Evolutionary conservation across 768 basidiomycete species (phyloP).

Genomic region (Xerocomellus amylosporus): DNA sequence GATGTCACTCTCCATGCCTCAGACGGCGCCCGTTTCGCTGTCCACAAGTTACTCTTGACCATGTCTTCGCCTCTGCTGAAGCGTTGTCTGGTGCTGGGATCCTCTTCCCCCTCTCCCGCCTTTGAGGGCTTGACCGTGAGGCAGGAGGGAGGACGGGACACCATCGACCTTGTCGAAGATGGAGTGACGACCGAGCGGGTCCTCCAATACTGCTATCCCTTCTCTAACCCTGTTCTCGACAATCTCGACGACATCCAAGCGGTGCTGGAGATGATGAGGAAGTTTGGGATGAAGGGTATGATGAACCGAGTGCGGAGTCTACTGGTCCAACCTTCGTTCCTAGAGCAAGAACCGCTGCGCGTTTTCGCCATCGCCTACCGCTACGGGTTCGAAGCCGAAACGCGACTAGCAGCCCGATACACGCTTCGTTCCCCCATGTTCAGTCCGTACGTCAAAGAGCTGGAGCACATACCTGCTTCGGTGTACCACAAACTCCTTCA

Average conservation of each 20-base stretch:
- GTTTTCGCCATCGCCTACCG: constrained; percentile 41
- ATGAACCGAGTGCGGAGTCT: constrained; percentile 29
- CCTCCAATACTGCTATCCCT: constrained; percentile 39
- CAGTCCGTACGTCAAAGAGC: constrained; percentile 35
- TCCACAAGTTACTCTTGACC: constrained; percentile 42
- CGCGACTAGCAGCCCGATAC: constrained; percentile 34
- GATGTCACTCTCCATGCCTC: constrained; percentile 43
- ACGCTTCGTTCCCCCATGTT: constrained; percentile 37
- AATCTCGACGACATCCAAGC: constrained; percentile 36
- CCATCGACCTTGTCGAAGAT: constrained; percentile 35
- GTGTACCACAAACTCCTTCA: constrained; percentile 36
- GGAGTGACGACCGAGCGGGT: constrained; percentile 30
- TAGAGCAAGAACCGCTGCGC: constrained; percentile 34
- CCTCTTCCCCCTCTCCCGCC: constrained; percentile 29
- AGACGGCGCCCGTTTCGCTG: constrained; percentile 43
- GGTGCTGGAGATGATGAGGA: constrained; percentile 36
- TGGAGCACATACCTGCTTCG: constrained; percentile 38
- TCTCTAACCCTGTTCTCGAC: constrained; percentile 31
- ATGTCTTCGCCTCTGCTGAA: constrained; percentile 43
- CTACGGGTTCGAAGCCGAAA: constrained; percentile 34
- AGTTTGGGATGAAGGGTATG: constrained; percentile 39
- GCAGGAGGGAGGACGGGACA: constrained; percentile 23
- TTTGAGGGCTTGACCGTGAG: constrained; percentile 25
- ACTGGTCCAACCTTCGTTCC: constrained; percentile 25
- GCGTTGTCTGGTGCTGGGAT: constrained; percentile 25